A percentile compares a stretch with the other conserved stretches of the same genome.
phyloP scores from a whole-genome alignment of 2,329 filamentous ascomycete species.

The Phyllosticta citrichinensis region DNA sequence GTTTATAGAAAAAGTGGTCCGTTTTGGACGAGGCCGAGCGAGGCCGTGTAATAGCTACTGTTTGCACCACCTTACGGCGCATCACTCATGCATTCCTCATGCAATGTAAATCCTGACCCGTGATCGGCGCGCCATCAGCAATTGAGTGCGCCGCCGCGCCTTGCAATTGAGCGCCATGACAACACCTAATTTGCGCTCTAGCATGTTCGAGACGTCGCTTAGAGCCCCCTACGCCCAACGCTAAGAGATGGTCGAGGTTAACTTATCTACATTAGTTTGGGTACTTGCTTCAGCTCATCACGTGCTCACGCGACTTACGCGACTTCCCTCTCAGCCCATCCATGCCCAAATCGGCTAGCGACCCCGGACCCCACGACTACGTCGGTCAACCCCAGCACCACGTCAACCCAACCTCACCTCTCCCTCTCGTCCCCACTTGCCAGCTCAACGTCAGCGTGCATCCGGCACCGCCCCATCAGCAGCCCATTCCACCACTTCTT shows the following conservation, averaged over 20 bases:
- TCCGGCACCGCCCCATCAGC: neutral
- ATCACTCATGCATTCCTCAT: neutral
- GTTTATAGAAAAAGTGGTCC: neutral
- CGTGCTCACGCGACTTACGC: neutral
- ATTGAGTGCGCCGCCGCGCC: neutral
- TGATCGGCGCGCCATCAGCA: neutral
- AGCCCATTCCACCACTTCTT: neutral
- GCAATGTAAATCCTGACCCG: neutral
- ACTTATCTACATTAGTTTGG: neutral
- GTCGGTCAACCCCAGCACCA: neutral
- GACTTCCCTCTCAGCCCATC: neutral
- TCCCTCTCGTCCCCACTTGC: neutral
- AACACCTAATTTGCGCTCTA: neutral
- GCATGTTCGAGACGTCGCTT: neutral
- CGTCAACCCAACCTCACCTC: constrained; percentile 7
- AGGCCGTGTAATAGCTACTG: neutral
- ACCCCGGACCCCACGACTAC: neutral
- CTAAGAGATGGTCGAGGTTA: neutral
- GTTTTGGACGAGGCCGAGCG: neutral
- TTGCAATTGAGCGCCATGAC: neutral
- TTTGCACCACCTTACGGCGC: neutral
- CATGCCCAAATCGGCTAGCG: neutral
- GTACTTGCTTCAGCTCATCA: neutral
- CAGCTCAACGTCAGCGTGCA: neutral
- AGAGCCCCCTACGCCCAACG: neutral